Conservation (phyloP, 176 grass and related monocot genomes). For the Paspalum vaginatum region DNA sequence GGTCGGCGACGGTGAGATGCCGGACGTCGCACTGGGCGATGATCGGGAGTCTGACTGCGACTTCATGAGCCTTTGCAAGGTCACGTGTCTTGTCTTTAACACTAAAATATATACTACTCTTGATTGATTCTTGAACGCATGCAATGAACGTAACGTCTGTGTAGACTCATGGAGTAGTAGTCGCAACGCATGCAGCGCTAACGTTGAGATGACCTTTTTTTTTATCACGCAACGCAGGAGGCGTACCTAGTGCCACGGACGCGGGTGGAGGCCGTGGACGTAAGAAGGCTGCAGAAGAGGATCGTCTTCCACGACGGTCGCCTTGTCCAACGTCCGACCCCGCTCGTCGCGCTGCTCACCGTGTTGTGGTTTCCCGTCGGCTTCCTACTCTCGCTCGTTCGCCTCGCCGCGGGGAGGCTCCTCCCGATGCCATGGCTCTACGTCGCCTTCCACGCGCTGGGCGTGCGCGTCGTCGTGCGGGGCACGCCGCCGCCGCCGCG, state of each 20-base stretch:
- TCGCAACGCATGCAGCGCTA: too few relatives aligned
- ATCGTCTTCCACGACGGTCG: constrained; percentile 80
- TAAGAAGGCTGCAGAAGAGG: constrained; percentile 51
- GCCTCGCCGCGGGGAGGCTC: constrained; percentile 44
- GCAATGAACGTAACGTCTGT: too few relatives aligned
- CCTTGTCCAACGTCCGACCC: constrained; percentile 52
- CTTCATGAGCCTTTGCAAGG: constrained; percentile 67
- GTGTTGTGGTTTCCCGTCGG: constrained; percentile 58
- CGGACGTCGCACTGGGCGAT: constrained; percentile 47
- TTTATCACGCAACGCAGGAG: constrained; percentile 34
- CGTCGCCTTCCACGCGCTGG: constrained; percentile 31
- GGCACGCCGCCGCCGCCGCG: constrained; percentile 12
- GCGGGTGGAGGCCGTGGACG: constrained; percentile 36
- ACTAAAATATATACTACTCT: too few relatives aligned
- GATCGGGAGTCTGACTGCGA: constrained; percentile 46
- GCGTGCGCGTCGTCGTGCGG: constrained; percentile 47
- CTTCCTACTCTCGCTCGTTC: constrained; percentile 41
- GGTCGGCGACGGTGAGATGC: constrained; percentile 36
- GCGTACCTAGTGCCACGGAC: constrained; percentile 40
- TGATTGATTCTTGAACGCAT: too few relatives aligned
- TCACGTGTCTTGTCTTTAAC: too few relatives aligned
- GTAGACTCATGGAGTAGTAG: background rate
- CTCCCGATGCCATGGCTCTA: constrained; percentile 50
- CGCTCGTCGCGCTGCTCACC: constrained; percentile 25
- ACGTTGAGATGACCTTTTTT: background rate